Evolutionary conservation across 805 yeast genomes (phyloP).

Genomic region (Sugiyamaella floridensis): DNA sequence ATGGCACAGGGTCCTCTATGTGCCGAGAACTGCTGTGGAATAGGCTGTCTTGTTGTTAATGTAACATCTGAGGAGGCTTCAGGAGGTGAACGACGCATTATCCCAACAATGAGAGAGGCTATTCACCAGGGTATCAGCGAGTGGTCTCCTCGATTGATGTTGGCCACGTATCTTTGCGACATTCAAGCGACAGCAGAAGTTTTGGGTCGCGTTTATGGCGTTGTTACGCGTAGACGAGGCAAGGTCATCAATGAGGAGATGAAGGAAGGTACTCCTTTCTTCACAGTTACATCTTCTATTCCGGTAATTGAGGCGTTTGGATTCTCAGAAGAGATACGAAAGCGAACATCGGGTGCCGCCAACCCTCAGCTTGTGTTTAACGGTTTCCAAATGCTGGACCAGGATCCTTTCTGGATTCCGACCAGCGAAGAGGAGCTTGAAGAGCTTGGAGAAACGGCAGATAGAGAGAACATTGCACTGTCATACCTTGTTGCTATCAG

Average conservation of each 20-base stretch:
- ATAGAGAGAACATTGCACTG: constrained; percentile 84
- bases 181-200: constrained; percentile 94
- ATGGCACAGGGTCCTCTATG: constrained; percentile 81
- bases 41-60: constrained; percentile 46
- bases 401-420: constrained; percentile 99
- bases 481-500: constrained; percentile 77
- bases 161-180: constrained; percentile 92
- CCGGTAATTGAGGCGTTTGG: constrained; percentile 98
- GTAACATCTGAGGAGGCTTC: constrained; percentile 24
- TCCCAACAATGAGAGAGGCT: constrained; percentile 63
- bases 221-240: constrained; percentile 84
- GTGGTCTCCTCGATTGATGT: constrained; percentile 83
- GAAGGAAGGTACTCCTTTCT: constrained; percentile 98
- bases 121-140: constrained; percentile 65
- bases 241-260: constrained; percentile 81
- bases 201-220: constrained; percentile 90
- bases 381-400: constrained; percentile 79
- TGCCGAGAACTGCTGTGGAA: constrained; percentile 81
- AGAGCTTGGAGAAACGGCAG: constrained; percentile 87
- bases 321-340: constrained; percentile 88
- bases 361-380: constrained; percentile 89
- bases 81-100: constrained; percentile 55
- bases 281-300: constrained; percentile 72
- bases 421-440: constrained; percentile 94
- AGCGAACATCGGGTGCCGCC: constrained; percentile 93